Evolutionary conservation across 2,329 filamentous ascomycete species (phyloP), one percentile per base, ranked within the genome.

Genomic region (Aspergillus puulaauensis): DNA sequence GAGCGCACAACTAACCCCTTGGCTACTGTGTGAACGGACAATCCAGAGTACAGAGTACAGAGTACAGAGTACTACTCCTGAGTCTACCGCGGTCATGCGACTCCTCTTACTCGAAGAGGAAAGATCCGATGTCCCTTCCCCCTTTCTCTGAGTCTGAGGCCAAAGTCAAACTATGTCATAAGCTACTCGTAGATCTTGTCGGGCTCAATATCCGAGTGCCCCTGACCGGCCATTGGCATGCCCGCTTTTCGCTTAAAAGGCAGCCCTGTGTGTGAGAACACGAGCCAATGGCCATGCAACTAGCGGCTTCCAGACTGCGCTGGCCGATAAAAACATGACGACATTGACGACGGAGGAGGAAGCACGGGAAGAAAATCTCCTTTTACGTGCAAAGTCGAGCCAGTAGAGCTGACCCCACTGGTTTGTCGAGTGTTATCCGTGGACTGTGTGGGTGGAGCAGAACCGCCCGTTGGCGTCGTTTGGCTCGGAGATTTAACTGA

Each of bases 401-500:
- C 27, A 31, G 27, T 31, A 31, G 27, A 31, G 27, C 27, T 23
- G 45, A 35, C 45, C 17, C 45, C 45, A 48, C 45, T 48, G 15
- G 45, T 48, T 48, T 48, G 45, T 15, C 15, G 35, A 37, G 35
- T 6, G 35, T 37, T 37, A 37, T 44, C 8, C 31, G 9, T 31
- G 27, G 27, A 31, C 27, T 11, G 27, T 31, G 19, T 33, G 41
- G 12, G 48, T 44, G 40, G 51, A 53, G 57, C 48, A 53, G 55
- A 55, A 27, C 31, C 43, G 27, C 41, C 24, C 19, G 41, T 53
- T 39, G 52, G 33, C 43, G 33, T 41, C 23, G 15, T 52, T 41
- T 7, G n/a, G 49, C 15, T 43, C 43, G 52, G 52, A 54, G 52
- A 47, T 47, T 54, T 54, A 40, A 40, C 33, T 54, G 15, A 41